Conservation (phyloP, 2,329 filamentous ascomycete species). For the Cordyceps javanica region DNA sequence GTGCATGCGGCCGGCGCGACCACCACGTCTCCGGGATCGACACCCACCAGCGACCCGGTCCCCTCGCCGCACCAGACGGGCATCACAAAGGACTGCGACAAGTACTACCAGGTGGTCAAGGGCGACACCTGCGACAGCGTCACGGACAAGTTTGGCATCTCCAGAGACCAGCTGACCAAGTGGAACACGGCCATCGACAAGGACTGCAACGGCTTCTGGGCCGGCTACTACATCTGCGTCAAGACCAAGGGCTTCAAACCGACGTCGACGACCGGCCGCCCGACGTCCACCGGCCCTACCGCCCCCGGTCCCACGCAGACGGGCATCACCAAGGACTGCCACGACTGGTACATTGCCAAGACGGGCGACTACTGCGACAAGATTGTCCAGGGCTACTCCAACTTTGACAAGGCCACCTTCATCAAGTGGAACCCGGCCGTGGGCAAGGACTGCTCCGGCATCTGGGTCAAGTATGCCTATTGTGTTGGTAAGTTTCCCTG, state of each 20-base stretch:
- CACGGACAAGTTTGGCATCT: constrained; percentile 7
- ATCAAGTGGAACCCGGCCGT: constrained; percentile 3
- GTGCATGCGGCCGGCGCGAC: neutral
- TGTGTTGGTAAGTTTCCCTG: neutral
- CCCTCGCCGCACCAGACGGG: constrained; percentile 10
- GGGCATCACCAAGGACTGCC: constrained; percentile 1
- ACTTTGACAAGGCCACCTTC: neutral
- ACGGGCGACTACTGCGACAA: constrained; percentile 3
- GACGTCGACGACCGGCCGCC: neutral
- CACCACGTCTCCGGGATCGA: neutral
- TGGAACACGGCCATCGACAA: constrained; percentile 11
- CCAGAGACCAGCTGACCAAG: constrained; percentile 3
- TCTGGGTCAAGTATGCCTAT: constrained; percentile 1
- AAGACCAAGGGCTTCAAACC: neutral
- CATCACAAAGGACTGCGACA: constrained; percentile 11
- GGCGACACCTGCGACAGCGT: constrained; percentile 10
- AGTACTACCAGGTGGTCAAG: constrained; percentile 3
- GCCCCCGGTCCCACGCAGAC: neutral
- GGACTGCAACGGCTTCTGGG: constrained; percentile 1
- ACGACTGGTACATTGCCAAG: neutral
- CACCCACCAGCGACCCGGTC: neutral
- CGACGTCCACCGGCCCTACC: neutral
- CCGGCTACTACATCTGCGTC: neutral
- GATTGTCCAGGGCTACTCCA: neutral
- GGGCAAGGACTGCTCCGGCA: neutral